Evolutionary conservation across 2,329 filamentous ascomycete genomes (phyloP), one percentile per base, ranked within the genome.

Genomic region (Cordyceps javanica): DNA sequence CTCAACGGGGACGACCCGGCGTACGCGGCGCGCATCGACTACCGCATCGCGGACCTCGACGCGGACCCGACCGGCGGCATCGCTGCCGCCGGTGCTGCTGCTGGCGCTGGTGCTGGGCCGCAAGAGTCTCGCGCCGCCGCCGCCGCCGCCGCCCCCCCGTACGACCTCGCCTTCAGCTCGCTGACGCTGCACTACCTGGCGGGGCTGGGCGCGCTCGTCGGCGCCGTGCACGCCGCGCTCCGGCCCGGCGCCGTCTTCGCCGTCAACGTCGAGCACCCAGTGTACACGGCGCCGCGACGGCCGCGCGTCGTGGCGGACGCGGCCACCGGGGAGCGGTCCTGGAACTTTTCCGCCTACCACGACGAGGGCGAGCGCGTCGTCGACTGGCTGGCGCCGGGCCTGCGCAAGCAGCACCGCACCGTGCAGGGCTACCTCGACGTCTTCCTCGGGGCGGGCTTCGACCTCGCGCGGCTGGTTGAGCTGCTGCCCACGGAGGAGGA

Each of bases 201-300:
- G 36, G 65, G 71, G 58, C 62, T 76, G 7, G 57, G 57, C 6
- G 53, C 60, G 21, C 63, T 77, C 10, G 63, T 75, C 21, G 50
- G 50, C 3, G 62, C 71, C 58, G 65, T 75, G 10, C 63, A 67
- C 36, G 52, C 62, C 16, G 63, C 66, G 26, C 64, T 77, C 28
- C 66, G 65, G 46, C 67, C 70, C 3, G 69, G 69, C 6, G 72
- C 72, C 3, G 60, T 61, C 7, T 65, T 77, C 25, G 72, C 77
- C 9, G 79, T 78, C 62, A 75, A 75, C 0, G 70, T 78, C 41
- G 77, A 79, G 62, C 77, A 80, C 59, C 76, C 77, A 0, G 70
- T 79, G 50, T 72, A 68, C 59, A 77, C 75, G n/a, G 72, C 75
- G 6, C 75, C 75, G 42, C 67, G 63, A 7, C 67, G 65, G 25